Conservation (phyloP, 2,329 filamentous ascomycete genomes). For the Colletotrichum shisoi region DNA sequence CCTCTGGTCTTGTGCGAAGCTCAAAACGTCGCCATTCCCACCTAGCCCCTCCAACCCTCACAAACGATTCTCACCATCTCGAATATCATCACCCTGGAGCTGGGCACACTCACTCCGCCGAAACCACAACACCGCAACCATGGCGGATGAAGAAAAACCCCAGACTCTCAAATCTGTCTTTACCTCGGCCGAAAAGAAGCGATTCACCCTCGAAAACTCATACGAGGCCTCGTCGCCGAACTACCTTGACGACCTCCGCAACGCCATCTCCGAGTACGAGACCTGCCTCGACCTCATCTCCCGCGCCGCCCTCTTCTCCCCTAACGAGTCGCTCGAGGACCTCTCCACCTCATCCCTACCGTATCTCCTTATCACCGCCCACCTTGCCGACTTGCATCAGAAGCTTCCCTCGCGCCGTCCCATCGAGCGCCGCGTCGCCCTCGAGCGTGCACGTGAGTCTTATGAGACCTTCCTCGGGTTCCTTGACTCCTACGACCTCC, state of each 20-base stretch:
- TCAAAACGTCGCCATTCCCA: background rate
- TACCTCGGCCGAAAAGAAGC: conserved; percentile 59
- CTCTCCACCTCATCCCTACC: conserved; percentile 83
- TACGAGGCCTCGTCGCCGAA: conserved; percentile 67
- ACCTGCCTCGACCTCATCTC: conserved; percentile 74
- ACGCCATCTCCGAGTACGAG: conserved; percentile 75
- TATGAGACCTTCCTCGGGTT: conserved; percentile 82
- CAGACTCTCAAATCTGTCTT: conserved; percentile 61
- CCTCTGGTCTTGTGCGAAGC: background rate
- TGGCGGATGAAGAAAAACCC: conserved; percentile 53
- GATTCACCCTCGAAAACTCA: conserved; percentile 67
- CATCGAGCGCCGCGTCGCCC: conserved; percentile 66
- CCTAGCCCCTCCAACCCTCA: background rate
- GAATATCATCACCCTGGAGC: background rate
- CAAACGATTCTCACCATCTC: background rate
- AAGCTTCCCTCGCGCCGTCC: conserved; percentile 65
- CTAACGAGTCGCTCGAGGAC: conserved; percentile 89
- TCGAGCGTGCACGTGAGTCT: conserved; percentile 70
- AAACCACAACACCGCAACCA: conserved; percentile 36
- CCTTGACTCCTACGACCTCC: conserved; percentile 79
- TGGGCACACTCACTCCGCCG: background rate
- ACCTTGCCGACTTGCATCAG: conserved; percentile 80
- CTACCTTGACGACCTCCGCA: conserved; percentile 72
- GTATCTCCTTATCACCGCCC: conserved; percentile 80
- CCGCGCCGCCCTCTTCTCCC: conserved; percentile 82